phyloP scores from a whole-genome alignment of 352 stramenopile genomes.

The Globisporangium lucens region DNA sequence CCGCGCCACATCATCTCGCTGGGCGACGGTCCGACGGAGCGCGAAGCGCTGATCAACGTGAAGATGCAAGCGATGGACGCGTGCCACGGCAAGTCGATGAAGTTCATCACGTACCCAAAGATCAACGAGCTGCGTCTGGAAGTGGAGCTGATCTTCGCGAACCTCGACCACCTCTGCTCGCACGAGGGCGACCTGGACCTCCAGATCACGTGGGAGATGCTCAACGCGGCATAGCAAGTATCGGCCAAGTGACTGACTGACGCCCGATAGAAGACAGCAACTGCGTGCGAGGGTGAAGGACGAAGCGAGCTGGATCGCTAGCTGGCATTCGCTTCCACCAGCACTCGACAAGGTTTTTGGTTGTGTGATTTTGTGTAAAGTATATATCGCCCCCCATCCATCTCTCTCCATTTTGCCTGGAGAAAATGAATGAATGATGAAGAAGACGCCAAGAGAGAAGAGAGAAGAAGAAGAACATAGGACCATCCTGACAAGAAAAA shows the following conservation, averaged over 20 bases:
- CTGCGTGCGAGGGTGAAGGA: not conserved
- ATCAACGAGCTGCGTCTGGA: constrained; percentile 76
- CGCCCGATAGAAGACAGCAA: not conserved
- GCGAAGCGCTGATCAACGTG: constrained; percentile 80
- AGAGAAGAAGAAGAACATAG: constrained; percentile 22
- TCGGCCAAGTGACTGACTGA: not conserved
- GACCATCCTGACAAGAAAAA: constrained; percentile 13
- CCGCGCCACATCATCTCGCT: constrained; percentile 80
- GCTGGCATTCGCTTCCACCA: not conserved
- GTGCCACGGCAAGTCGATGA: constrained; percentile 86
- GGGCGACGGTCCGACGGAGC: constrained; percentile 79
- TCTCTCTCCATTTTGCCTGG: not conserved
- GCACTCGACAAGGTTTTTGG: constrained; percentile 15
- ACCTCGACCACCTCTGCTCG: constrained; percentile 77
- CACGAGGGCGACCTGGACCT: constrained; percentile 80
- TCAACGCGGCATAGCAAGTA: constrained; percentile 43
- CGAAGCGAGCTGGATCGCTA: not conserved
- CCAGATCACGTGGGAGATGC: constrained; percentile 86
- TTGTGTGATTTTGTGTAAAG: constrained; percentile 42
- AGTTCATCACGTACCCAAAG: constrained; percentile 87
- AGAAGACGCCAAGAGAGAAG: constrained; percentile 16
- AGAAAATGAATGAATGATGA: constrained; percentile 21
- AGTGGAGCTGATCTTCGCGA: constrained; percentile 76
- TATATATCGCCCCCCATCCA: constrained; percentile 22
- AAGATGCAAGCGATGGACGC: constrained; percentile 81